Evolutionary conservation across 2,329 filamentous ascomycete species (phyloP), one percentile per base, ranked within the genome.

Genomic region (Epichloe sibirici): DNA sequence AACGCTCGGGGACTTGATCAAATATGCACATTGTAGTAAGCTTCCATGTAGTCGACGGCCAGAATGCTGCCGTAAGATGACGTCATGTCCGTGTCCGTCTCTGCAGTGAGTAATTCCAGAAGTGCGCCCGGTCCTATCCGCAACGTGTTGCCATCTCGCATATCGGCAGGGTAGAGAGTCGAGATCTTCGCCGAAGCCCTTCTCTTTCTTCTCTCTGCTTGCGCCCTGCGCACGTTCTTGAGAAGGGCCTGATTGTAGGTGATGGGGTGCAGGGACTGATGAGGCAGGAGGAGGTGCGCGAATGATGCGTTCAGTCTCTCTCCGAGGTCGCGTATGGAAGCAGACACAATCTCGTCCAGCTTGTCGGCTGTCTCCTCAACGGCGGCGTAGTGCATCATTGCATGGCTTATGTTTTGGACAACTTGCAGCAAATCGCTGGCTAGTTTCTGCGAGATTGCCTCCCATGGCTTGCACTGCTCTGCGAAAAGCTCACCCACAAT

Each of bases 401-500:
- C 49, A 2, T 40, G 48, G 12, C 53, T 28, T 21, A 57, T 55
- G 4, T 48, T 8, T 3, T 34, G 17, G 9, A 56, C 55, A 6
- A 54, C 55, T 11, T 40, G 61, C 11, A 55, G 5, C 15, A 56
- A 21, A 5, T 52, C 43, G 12, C 44, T 38, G 15, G 45, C 38
- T 28, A 53, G 48, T 3, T 12, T n/a, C 37, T 47, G 38, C 0
- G 74, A 76, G 31, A 79, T 69, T 0, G 52, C 39, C 46, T 71
- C 63, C 83, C 81, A 86, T 0, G 73, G 74, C 5, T 58, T 49
- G 0, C 74, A 79, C 53, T 86, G 81, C 50, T 82, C 73, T n/a
- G 66, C 65, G 59, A 86, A 86, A 0, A 87, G 62, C 17, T 83
- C 75, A 0, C 69, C 67, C 0, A 86, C 72, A 11, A 85, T 66